These are phyloP conservation scores for Fusarium mundagurra DNA, from an alignment of 2,329 filamentous ascomycete genomes.

Conservation along the genomic window DNA sequence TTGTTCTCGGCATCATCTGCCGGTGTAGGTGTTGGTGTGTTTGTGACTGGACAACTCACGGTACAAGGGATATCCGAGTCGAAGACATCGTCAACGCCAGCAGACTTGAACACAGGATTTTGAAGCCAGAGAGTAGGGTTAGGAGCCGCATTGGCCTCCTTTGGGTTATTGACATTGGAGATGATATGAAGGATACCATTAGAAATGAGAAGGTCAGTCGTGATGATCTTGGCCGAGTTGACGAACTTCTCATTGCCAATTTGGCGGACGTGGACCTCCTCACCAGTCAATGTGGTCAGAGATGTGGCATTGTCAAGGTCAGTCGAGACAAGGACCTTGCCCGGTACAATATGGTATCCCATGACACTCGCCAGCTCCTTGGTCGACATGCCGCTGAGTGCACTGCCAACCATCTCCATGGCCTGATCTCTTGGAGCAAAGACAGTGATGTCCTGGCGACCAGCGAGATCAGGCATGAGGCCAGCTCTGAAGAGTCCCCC, in stretches of 20 bases:
- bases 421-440: slow-evolving; percentile 71
- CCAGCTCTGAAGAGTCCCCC: slow-evolving; percentile 46
- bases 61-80: slow-evolving; percentile 56
- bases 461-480: slow-evolving; percentile 54
- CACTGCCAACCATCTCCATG: slow-evolving; percentile 65
- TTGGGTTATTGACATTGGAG: slow-evolving; percentile 62
- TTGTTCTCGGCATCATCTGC: slow-evolving; percentile 21
- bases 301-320: slow-evolving; percentile 46
- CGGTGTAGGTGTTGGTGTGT: slow-evolving; percentile 14
- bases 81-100: slow-evolving; percentile 55
- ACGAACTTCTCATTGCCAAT: slow-evolving; percentile 58
- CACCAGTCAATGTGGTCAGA: slow-evolving; percentile 49
- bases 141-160: slow-evolving; percentile 48
- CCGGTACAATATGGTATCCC: slow-evolving; percentile 72
- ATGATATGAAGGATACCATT: slow-evolving; percentile 69
- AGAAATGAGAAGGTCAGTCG: slow-evolving; percentile 62
- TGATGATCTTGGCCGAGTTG: slow-evolving; percentile 64
- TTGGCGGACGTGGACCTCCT: slow-evolving; percentile 52
- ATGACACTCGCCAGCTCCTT: slow-evolving; percentile 63
- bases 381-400: slow-evolving; percentile 57
- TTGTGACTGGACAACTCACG: slow-evolving; percentile 43
- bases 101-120: slow-evolving; percentile 63
- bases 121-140: slow-evolving; percentile 54
- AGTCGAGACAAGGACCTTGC: slow-evolving; percentile 61
- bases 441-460: slow-evolving; percentile 62